phyloP scores from a whole-genome alignment of 1,284 basidiomycete genomes.

The Cutaneotrichosporon curvatum region DNA sequence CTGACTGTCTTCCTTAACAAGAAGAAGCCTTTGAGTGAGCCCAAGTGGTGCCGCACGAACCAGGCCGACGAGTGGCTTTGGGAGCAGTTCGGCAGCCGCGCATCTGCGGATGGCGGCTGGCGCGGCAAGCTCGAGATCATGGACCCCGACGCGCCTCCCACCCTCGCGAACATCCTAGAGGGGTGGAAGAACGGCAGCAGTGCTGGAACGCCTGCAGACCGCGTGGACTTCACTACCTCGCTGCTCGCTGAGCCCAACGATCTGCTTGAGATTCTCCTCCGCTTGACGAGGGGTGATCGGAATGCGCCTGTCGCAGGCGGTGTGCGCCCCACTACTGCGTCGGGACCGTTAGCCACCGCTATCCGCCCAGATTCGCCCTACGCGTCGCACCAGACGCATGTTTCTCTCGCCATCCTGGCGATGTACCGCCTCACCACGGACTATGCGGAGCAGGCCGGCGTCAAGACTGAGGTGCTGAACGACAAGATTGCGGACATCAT shows the following conservation, averaged over 20 bases:
- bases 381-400: constrained; percentile 80
- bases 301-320: constrained; percentile 59
- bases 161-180: constrained; percentile 79
- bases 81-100: constrained; percentile 61
- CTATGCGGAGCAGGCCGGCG: constrained; percentile 66
- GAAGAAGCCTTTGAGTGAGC: constrained; percentile 79
- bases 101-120: constrained; percentile 68
- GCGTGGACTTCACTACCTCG: constrained; percentile 77
- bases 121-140: constrained; percentile 82
- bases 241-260: constrained; percentile 71
- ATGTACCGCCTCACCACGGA: constrained; percentile 77
- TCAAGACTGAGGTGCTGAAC: constrained; percentile 62
- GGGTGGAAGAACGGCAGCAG: constrained; percentile 76
- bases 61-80: constrained; percentile 88
- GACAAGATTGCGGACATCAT: constrained; percentile 81
- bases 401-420: constrained; percentile 81
- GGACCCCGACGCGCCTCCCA: constrained; percentile 91
- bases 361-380: constrained; percentile 68
- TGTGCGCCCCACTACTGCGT: constrained; percentile 34
- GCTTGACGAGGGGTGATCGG: constrained; percentile 78
- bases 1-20: constrained; percentile 64
- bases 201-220: constrained; percentile 64
- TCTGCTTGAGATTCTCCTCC: constrained; percentile 82
- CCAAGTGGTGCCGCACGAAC: constrained; percentile 90
- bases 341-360: constrained; percentile 50